A percentile compares a stretch with the other conserved stretches of the same genome.
These are phyloP conservation scores for Solanum chaucha DNA, from an alignment of 257 asterid genomes.

Conservation along the genomic window DNA sequence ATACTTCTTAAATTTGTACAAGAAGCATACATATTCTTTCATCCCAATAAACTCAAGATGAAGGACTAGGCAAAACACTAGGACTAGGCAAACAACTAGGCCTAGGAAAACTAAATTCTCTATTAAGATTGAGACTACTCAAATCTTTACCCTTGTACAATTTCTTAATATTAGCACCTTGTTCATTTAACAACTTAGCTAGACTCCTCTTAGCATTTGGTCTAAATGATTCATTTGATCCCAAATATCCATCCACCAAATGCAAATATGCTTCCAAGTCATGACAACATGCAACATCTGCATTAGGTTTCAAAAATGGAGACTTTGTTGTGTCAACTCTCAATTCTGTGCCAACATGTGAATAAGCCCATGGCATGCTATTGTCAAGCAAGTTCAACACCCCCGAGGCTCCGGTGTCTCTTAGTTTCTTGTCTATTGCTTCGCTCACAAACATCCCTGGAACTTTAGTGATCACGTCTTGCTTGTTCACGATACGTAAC, in stretches of 20 bases:
- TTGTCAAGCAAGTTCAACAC: conserved; percentile 39
- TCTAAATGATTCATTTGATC: conserved; percentile 74
- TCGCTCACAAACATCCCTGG: conserved; percentile 94
- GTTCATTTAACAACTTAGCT: conserved; percentile 56
- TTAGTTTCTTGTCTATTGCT: conserved; percentile 41
- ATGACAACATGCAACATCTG: conserved; percentile 87
- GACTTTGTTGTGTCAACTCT: conserved; percentile 79
- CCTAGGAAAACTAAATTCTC: conserved; percentile 1
- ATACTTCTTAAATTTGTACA: conserved; percentile 3
- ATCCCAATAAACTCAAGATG: conserved; percentile 19
- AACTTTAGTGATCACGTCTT: conserved; percentile 64
- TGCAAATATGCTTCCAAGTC: conserved; percentile 89
- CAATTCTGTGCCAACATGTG: conserved; percentile 68
- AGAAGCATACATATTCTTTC: background rate
- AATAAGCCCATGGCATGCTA: conserved; percentile 81
- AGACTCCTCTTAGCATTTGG: conserved; percentile 84
- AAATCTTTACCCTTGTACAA: conserved; percentile 56
- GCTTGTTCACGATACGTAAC: conserved; percentile 56
- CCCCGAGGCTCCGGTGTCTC: conserved; percentile 21
- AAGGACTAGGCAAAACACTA: conserved; percentile 64
- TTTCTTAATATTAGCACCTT: conserved; percentile 58
- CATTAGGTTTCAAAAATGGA: conserved; percentile 56
- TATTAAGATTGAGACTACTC: conserved; percentile 32
- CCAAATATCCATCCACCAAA: conserved; percentile 77
- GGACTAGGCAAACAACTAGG: conserved; percentile 72